A percentile compares a stretch with the other conserved stretches of the same genome.
These are phyloP conservation scores for Hanseniaspora valbyensis DNA, from an alignment of 805 yeast genomes.

Conservation along the genomic window DNA sequence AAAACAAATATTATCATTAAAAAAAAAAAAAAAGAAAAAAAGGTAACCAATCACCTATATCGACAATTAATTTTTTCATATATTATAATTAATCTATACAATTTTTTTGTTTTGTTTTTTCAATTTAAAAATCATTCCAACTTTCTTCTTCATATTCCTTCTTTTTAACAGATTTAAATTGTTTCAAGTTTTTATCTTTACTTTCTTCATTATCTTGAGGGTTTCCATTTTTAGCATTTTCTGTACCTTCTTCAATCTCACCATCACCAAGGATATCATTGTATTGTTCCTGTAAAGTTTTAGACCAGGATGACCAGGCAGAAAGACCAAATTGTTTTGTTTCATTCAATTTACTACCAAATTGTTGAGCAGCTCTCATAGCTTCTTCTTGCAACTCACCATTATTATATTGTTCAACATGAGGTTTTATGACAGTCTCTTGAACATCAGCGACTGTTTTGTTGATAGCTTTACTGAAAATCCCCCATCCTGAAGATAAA, in stretches of 20 bases:
- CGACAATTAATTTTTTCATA: too few species aligned
- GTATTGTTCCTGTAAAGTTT: slow-evolving; percentile 30
- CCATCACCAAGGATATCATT: slow-evolving; percentile 18
- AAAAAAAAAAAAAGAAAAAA: too few species aligned
- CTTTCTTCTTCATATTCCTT: slow-evolving; percentile 43
- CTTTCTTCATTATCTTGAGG: too few species aligned
- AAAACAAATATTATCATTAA: too few species aligned
- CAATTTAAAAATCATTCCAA: slow-evolving; percentile 53
- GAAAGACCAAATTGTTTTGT: slow-evolving; percentile 68
- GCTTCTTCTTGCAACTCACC: slow-evolving; percentile 76
- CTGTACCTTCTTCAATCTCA: slow-evolving; percentile 35
- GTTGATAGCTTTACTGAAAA: slow-evolving; percentile 74
- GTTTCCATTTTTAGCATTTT: too few species aligned
- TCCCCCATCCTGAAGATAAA: slow-evolving; percentile 83
- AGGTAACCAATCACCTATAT: too few species aligned
- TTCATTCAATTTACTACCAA: slow-evolving; percentile 87
- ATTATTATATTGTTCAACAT: slow-evolving; percentile 58
- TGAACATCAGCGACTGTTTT: slow-evolving; percentile 78
- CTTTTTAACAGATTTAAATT: slow-evolving; percentile 32
- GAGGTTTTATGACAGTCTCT: slow-evolving; percentile 84
- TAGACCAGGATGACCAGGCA: slow-evolving; percentile 50
- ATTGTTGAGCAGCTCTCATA: slow-evolving; percentile 86
- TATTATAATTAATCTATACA: too few species aligned
- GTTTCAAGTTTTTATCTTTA: slow-evolving; percentile 10
- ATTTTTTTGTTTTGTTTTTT: too few species aligned